A percentile compares a stretch with the other conserved stretches of the same genome.
Conservation (phyloP, 768 basidiomycete species). For the Trametes cinnabarina region DNA sequence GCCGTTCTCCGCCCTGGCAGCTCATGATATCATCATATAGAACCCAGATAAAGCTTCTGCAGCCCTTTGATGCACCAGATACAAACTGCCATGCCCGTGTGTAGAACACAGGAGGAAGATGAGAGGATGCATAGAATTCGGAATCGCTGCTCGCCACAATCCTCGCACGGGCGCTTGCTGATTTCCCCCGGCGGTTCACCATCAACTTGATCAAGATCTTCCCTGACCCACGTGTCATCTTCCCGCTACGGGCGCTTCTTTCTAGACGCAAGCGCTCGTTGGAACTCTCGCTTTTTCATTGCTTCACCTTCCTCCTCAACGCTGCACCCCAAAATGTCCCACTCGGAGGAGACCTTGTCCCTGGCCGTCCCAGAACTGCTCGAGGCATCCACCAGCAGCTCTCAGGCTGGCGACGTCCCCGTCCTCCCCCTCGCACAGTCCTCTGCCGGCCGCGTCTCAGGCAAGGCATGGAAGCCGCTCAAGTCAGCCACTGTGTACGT, state of each 20-base stretch:
- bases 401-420: background rate
- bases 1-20: conserved; percentile 3
- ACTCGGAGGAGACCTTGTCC: background rate
- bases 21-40: conserved; percentile 13
- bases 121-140: background rate
- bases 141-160: background rate
- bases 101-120: background rate
- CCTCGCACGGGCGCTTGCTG: background rate
- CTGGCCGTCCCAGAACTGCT: background rate
- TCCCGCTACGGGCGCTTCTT: background rate
- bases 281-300: background rate
- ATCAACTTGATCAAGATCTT: conserved; percentile 1
- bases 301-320: background rate
- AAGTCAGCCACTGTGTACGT: conserved; percentile 52
- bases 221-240: background rate
- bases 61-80: background rate
- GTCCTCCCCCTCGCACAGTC: conserved; percentile 45
- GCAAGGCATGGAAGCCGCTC: conserved; percentile 43
- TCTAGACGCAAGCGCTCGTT: background rate
- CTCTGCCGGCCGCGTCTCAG: conserved; percentile 62
- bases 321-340: conserved; percentile 5
- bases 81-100: background rate
- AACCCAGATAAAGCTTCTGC: background rate
- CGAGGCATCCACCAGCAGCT: background rate
- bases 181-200: background rate